These are phyloP conservation scores for Rhizodiscina lignyota DNA, from an alignment of 495 filamentous ascomycete species.

Conservation along the genomic window DNA sequence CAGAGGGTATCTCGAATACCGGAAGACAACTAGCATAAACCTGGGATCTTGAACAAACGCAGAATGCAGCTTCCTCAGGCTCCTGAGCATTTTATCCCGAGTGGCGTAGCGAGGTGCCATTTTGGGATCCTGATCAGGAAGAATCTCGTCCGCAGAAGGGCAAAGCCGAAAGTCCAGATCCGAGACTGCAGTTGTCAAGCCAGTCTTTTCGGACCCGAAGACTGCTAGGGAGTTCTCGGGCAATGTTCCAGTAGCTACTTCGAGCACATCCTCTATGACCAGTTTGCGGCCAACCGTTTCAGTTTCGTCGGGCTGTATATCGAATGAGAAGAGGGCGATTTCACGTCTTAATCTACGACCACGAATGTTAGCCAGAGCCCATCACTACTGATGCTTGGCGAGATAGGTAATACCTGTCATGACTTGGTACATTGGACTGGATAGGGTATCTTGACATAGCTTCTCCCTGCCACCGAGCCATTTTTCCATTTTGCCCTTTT, in stretches of 20 bases:
- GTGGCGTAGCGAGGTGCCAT: conserved; percentile 1
- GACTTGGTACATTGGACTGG: too few relatives aligned
- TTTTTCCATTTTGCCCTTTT: too few relatives aligned
- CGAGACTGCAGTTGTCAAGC: conserved; percentile 33
- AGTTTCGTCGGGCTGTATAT: too few relatives aligned
- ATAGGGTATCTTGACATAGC: too few relatives aligned
- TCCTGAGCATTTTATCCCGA: background rate
- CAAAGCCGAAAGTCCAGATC: conserved; percentile 31
- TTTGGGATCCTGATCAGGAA: background rate
- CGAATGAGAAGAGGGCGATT: too few relatives aligned
- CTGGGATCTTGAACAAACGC: background rate
- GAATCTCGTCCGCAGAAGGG: conserved; percentile 5
- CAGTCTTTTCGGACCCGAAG: conserved; percentile 36
- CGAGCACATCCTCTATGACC: too few relatives aligned
- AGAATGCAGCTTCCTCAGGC: background rate
- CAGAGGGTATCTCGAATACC: conserved; percentile 13
- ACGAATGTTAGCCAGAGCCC: too few relatives aligned
- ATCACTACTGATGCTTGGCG: too few relatives aligned
- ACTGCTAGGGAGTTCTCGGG: conserved; percentile 18
- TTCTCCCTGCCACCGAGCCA: too few relatives aligned
- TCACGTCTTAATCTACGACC: too few relatives aligned
- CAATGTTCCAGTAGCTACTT: background rate
- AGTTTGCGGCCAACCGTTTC: too few relatives aligned
- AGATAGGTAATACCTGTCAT: too few relatives aligned
- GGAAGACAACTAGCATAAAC: conserved; percentile 1